Evolutionary conservation across 768 basidiomycete species (phyloP), one percentile per base, ranked within the genome.

Genomic region (Atractiella rhizophila): DNA sequence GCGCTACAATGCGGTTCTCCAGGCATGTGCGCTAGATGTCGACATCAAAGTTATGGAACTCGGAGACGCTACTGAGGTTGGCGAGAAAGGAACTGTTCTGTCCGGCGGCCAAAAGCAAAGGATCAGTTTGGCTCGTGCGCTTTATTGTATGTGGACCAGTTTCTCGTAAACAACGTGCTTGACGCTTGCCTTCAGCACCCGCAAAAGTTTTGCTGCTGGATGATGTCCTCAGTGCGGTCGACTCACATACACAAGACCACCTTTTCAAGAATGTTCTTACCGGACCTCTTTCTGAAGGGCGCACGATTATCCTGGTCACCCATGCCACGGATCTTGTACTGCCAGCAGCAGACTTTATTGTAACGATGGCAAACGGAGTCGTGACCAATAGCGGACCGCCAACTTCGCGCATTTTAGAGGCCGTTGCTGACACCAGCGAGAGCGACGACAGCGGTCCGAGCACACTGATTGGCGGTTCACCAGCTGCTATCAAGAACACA

Each of bases 121-220:
- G 3, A 50, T 78, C 5, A 76, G 74, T 0, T 61, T 78, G n/a
- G 76, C 81, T 29, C 73, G 86, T 31, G 83, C 86, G 5, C 73
- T 91, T n/a, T 86, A 91, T 57, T 83, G 76, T 48, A n/a, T n/a
- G n/a, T n/a, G n/a, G n/a, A n/a, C 69, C 78, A 15, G 81, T 12
- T 8, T 13, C 6, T 2, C 23, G 37, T 18, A 2, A 18, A 2
- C 28, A 4, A 1, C 27, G 5, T 24, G 18, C 3, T 27, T 19
- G 13, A 2, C 20, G 12, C 8, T 7, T 7, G 9, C 25, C n/a
- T 5, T 24, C 24, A 33, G 82, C 80, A 44, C 68, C 81, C 9
- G 80, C 80, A 2, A 77, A 48, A 40, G 44, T 43, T 10, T 41
- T 54, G 28, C 40, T 54, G 19, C 44, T 54, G 1, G 52, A 54